Percentiles rank a stretch among this genome's conserved stretches.
Conservation (phyloP, 768 basidiomycete species). For the Epithele typhae region DNA sequence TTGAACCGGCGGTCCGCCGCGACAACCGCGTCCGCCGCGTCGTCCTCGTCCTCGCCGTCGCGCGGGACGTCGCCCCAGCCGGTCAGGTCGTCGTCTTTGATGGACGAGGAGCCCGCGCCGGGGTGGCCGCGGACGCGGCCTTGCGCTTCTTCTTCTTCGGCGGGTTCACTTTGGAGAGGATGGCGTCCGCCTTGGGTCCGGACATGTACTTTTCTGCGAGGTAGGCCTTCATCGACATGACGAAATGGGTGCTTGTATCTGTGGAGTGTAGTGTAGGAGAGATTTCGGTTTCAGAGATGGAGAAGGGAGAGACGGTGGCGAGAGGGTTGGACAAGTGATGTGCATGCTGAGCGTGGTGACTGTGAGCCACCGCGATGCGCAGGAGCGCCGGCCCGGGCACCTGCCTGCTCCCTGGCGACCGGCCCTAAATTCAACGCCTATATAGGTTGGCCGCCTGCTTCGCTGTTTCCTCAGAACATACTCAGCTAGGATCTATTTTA, state of each 20-base stretch:
- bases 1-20: slow-evolving; percentile 78
- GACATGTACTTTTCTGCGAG: slow-evolving; percentile 94
- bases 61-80: slow-evolving; percentile 54
- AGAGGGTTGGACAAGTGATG: too few species aligned
- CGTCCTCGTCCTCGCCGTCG: slow-evolving; percentile 52
- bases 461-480: slow-evolving; percentile 54
- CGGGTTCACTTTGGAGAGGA: slow-evolving; percentile 61
- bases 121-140: slow-evolving; percentile 28
- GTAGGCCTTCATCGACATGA: slow-evolving; percentile 63
- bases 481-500: slow-evolving; percentile 77
- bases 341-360: too few species aligned
- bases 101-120: slow-evolving; percentile 28
- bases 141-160: slow-evolving; percentile 80
- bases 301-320: too few species aligned
- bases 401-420: not conserved
- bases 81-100: slow-evolving; percentile 60
- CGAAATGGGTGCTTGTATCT: too few species aligned
- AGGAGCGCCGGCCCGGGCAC: too few species aligned
- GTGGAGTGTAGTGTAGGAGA: too few species aligned
- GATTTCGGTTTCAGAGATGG: too few species aligned
- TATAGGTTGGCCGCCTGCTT: not conserved
- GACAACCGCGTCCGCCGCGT: slow-evolving; percentile 59
- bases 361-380: too few species aligned
- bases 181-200: slow-evolving; percentile 93
- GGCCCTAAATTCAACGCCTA: slow-evolving; percentile 13